Base-by-base conservation (phyloP, 106 monocot genomes). In the Alisma plantagoaquatica region DNA sequence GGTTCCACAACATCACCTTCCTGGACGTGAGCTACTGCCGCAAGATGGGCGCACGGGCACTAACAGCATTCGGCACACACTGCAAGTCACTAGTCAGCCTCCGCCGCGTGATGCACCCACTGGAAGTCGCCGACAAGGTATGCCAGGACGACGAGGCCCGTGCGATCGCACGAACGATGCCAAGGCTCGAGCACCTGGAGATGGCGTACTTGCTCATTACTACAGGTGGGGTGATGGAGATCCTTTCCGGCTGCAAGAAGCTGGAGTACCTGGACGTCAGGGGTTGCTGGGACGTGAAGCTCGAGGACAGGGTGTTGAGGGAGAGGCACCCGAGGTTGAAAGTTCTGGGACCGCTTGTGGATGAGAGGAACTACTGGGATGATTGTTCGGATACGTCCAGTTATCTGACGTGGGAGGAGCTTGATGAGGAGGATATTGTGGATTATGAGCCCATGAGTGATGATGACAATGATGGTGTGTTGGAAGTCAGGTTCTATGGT, bases 201-300 rank as follows among this genome's bases (percentile, higher is more conserved):
- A 51, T 84, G 41, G 75, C 78, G 15, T 84, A 88, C 43, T 56
- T 84, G 21, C 72, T 76, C n/a, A 44, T 96, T 22, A 78, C 84
- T 0, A 81, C 69, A 0, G 31, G 5, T 2, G 88, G 75, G 0
- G 70, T 89, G 3, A 68, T 76, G n/a, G 70, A 96, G 44, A 84
- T 96, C 53, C 76, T 96, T 11, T 64, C 81, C 2, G 31, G 53
- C 19, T 96, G 96, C 68, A 65, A 60, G 33, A 70, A 81, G 17
- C 88, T 96, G 3, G 62, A 78, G 54, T 75, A 68, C 54, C 43
- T 96, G 33, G 88, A 96, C 29, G 46, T 96, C 8, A 47, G 87
- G 24, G 96, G 89, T 8, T 96, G 96, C 49, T 84, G 96, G 96
- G 75, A 84, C 18, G 88, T 96, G 41, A 71, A 79, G 28, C 70